Evolutionary conservation across 768 basidiomycete species (phyloP), one percentile per base, ranked within the genome.

Genomic region (Gymnopilus dilepis): DNA sequence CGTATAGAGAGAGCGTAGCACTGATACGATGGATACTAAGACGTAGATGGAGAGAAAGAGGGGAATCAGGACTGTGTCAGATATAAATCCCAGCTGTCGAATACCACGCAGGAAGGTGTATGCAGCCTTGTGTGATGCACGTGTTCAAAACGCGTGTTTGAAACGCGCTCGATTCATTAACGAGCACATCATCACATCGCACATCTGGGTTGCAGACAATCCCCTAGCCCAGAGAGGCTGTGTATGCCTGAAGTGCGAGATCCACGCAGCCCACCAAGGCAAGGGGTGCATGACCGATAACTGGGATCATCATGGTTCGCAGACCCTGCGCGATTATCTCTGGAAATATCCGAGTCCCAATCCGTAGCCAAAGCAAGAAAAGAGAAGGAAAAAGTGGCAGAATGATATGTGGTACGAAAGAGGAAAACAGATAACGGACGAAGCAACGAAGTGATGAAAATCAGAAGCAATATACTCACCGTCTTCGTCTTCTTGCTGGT

Each of bases 401-500:
- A 56, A 1, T 11, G 12, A 40, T 38, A 17, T 21, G 33, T 54
- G 21, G 28, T 30, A 37, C 13, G 15, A 21, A 50, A 26, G 8
- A 37, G 40, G 15, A 41, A 30, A 17, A 56, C 9, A 15, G 21
- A 17, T 17, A 24, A 38, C 22, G 5, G 24, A 41, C 19, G 28
- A 45, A 7, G 31, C 41, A 19, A 26, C 31, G 41, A 58, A 40
- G 28, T 13, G 34, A 52, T 30, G 26, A 42, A 57, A 41, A 63
- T 50, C 43, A 37, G 9, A 50, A 41, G 42, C 45, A 47, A 53
- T 45, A 56, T 62, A 45, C 63, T 60, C 34, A 66, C 66, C 66
- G 17, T 65, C 58, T 19, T 64, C 62, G 19, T 26, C 54, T 26
- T 59, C 66, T 74, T 74, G 71, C 56, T 67, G 65, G 61, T 69